Evolutionary conservation across 257 asterid genomes (phyloP).

Genomic region (Coffea eugenioides): DNA sequence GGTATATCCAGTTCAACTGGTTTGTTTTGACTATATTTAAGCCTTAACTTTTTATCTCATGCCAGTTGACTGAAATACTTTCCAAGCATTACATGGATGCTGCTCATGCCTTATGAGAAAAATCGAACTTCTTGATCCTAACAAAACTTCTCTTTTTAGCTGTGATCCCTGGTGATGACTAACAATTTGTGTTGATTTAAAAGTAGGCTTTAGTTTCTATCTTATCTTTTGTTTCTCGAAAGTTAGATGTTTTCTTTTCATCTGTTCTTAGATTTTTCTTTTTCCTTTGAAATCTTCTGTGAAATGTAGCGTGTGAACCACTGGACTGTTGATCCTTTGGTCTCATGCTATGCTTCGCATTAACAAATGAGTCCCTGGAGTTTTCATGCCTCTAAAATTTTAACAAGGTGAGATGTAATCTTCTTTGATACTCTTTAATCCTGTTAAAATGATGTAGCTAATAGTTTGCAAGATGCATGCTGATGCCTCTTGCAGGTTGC

Average conservation of each 20-base stretch:
- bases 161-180: background rate
- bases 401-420: background rate
- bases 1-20: constrained; percentile 36
- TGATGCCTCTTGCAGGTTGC: background rate
- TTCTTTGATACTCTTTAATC: background rate
- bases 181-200: background rate
- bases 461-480: background rate
- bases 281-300: background rate
- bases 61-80: background rate
- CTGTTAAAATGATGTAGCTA: background rate
- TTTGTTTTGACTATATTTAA: background rate
- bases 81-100: background rate
- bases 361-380: background rate
- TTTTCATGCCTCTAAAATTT: background rate
- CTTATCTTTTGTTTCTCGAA: background rate
- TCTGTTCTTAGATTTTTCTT: background rate
- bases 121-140: background rate
- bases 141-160: background rate
- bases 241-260: background rate
- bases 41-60: background rate
- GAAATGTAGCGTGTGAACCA: background rate
- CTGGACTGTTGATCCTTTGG: background rate
- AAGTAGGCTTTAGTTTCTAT: background rate
- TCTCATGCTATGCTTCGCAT: background rate
- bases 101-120: background rate